Evolutionary conservation across 345 rosid species (phyloP), one percentile per base, ranked within the genome.

Genomic region (Punica granatum): DNA sequence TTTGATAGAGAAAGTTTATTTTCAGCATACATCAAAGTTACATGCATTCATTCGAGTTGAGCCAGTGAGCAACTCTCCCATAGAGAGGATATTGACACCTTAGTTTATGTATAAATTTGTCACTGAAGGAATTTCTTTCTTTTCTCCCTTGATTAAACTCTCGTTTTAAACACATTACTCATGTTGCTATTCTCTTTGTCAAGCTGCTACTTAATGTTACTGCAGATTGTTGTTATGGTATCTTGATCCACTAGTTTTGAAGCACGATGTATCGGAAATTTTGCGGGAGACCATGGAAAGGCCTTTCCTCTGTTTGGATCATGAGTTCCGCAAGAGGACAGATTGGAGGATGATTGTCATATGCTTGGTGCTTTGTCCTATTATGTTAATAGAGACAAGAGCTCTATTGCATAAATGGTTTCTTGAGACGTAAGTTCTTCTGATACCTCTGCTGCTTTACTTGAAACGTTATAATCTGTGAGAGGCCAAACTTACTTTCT

Each of bases 161-260:
- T 61, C 23, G 3, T 0, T 13, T 34, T 33, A 34, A 36, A n/a
- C 7, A n/a, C 61, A 37, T 36, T 23, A 37, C 66, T 63, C 13
- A 28, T 21, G 32, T 23, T 18, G 6, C 2, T 37, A 28, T 10
- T 35, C 32, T 63, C 30, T 63, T 44, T 43, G 49, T 72, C 13
- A 49, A 19, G 30, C 46, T 31, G 16, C 39, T 7, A 44, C 43
- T 9, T 44, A 21, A 25, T 54, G 70, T 74, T 63, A 60, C 42
- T 28, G 63, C 83, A 92, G 96, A 89, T 65, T 89, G 79, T 63
- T 86, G 19, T 73, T 84, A 74, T 92, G 94, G 94, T 83, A 84
- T 73, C 82, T 83, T 34, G 86, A 92, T 65, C 96, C 94, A 3
- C 36, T 76, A 72, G 73, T 77, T 65, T 71, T 92, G 69, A 82